Evolutionary conservation across 352 stramenopile genomes (phyloP).

Genomic region (Albugo laibachii): DNA sequence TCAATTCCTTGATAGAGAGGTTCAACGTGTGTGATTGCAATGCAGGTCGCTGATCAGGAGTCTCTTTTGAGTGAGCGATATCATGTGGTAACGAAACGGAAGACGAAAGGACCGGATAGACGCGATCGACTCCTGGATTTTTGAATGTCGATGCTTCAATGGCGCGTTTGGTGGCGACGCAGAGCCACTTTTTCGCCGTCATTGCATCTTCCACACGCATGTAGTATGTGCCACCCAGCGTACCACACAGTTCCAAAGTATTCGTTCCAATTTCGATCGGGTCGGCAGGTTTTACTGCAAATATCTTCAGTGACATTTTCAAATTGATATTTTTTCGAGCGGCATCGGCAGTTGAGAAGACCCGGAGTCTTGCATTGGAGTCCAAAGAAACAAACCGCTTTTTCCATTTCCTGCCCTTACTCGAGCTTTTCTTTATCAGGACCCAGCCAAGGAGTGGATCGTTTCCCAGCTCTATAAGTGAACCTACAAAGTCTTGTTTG

Average conservation of each 20-base stretch:
- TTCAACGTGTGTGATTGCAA: constrained; percentile 49
- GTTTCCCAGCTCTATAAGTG: constrained; percentile 40
- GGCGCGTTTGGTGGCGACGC: constrained; percentile 58
- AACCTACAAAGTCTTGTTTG: constrained; percentile 60
- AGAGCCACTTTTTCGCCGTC: constrained; percentile 55
- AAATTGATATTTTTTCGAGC: constrained; percentile 59
- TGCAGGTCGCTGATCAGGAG: constrained; percentile 6
- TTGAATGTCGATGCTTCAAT: constrained; percentile 21
- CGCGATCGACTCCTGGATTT: too few relatives aligned
- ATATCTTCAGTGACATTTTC: constrained; percentile 53
- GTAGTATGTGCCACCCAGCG: constrained; percentile 61
- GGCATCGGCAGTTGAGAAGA: constrained; percentile 56
- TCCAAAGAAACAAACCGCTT: constrained; percentile 66
- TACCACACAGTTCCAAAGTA: constrained; percentile 54
- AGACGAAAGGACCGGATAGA: too few relatives aligned
- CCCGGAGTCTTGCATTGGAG: constrained; percentile 51
- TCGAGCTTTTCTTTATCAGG: constrained; percentile 51
- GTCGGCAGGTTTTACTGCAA: constrained; percentile 51
- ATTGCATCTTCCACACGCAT: constrained; percentile 63
- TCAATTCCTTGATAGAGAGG: constrained; percentile 45
- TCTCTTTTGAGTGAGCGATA: constrained; percentile 1
- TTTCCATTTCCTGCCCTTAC: constrained; percentile 65
- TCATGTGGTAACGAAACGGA: not conserved
- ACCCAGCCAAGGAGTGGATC: constrained; percentile 51
- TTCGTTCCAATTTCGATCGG: constrained; percentile 52